These are phyloP conservation scores for Phaeotremella fagi DNA, from an alignment of 768 basidiomycete genomes.

Conservation along the genomic window DNA sequence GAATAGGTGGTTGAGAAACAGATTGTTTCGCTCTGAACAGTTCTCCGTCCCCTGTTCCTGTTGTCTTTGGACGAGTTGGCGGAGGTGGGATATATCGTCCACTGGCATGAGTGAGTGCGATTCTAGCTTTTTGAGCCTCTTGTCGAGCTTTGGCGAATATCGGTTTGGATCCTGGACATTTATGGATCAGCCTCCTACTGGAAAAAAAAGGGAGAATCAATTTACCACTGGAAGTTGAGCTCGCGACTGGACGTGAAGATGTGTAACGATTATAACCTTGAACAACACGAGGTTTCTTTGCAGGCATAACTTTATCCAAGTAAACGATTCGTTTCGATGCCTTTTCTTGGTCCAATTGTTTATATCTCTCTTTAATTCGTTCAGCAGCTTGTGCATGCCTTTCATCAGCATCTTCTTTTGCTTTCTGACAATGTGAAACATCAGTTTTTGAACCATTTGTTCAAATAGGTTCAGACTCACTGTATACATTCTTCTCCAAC, in stretches of 20 bases:
- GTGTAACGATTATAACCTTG: too few species aligned
- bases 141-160: constrained; percentile 31
- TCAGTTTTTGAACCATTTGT: neutral
- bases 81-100: constrained; percentile 30
- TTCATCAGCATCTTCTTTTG: constrained; percentile 27
- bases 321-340: constrained; percentile 31
- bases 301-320: constrained; percentile 18
- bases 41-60: neutral
- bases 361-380: constrained; percentile 27
- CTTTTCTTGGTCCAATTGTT: constrained; percentile 29
- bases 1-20: neutral
- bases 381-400: constrained; percentile 19
- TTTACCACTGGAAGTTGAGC: too few species aligned
- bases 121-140: constrained; percentile 31
- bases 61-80: neutral
- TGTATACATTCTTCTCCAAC: constrained; percentile 39
- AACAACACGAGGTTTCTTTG: neutral
- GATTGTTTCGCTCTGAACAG: constrained; percentile 12
- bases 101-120: constrained; percentile 36
- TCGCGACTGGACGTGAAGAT: too few species aligned
- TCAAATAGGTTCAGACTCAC: constrained; percentile 15
- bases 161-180: neutral
- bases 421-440: constrained; percentile 18
- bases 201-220: too few species aligned
- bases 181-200: neutral